Conservation (phyloP, 768 basidiomycete genomes). For the Lactarius sanguifluus region DNA sequence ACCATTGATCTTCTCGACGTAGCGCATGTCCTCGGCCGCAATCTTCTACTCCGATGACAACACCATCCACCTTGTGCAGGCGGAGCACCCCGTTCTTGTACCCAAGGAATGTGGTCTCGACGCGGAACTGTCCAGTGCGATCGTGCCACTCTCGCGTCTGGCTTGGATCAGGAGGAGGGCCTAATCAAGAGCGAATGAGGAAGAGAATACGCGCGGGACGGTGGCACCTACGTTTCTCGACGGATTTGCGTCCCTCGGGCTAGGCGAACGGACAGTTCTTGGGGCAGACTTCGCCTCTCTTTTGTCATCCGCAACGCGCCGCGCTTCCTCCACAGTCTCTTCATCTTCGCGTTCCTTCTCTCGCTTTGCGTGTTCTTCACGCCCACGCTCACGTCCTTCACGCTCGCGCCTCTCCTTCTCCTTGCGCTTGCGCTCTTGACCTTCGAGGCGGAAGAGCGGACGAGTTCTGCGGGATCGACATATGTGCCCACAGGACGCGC, state of each 20-base stretch:
- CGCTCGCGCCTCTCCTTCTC: conserved; percentile 33
- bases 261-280: conserved; percentile 42
- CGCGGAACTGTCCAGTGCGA: conserved; percentile 92
- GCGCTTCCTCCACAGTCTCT: conserved; percentile 32
- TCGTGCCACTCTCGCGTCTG: conserved; percentile 91
- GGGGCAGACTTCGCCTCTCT: conserved; percentile 50
- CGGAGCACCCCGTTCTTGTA: conserved; percentile 85
- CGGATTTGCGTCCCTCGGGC: conserved; percentile 20
- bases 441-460: conserved; percentile 53
- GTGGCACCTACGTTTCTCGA: conserved; percentile 27
- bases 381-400: conserved; percentile 42
- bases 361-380: conserved; percentile 35
- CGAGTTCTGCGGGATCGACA: conserved; percentile 74
- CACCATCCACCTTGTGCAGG: conserved; percentile 95
- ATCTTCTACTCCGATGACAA: conserved; percentile 99
- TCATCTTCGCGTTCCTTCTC: conserved; percentile 35
- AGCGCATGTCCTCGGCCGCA: conserved; percentile 85
- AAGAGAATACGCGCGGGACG: neutral
- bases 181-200: conserved; percentile 31
- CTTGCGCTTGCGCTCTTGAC: conserved; percentile 37
- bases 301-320: conserved; percentile 26
- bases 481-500: conserved; percentile 63
- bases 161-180: conserved; percentile 55
- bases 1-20: conserved; percentile 62
- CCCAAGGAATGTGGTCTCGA: conserved; percentile 94